Conservation (phyloP, 768 basidiomycete genomes). For the Tylopilus subfusipes region DNA sequence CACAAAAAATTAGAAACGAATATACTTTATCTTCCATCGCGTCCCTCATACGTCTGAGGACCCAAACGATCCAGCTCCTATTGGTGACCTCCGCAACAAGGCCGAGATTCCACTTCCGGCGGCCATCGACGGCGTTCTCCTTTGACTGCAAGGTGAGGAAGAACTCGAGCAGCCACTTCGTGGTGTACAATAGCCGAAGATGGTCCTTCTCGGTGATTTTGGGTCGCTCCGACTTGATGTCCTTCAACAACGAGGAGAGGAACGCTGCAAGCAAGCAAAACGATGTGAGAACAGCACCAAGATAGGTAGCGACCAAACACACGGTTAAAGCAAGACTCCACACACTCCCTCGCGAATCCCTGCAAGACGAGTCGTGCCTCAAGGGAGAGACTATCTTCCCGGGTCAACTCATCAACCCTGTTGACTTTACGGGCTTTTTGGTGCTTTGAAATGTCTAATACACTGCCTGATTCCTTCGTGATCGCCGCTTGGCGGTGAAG, state of each 20-base stretch:
- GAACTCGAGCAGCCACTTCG: slow-evolving; percentile 91
- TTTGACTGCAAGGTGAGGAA: slow-evolving; percentile 56
- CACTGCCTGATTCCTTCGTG: slow-evolving; percentile 57
- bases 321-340: slow-evolving; percentile 90
- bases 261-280: slow-evolving; percentile 57
- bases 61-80: slow-evolving; percentile 85
- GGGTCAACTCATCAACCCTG: slow-evolving; percentile 62
- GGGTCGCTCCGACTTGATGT: slow-evolving; percentile 87
- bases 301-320: slow-evolving; percentile 32
- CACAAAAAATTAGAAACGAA: slow-evolving; percentile 1
- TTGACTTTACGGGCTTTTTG: slow-evolving; percentile 56
- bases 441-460: slow-evolving; percentile 71
- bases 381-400: slow-evolving; percentile 62
- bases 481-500: slow-evolving; percentile 86
- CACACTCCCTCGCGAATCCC: slow-evolving; percentile 64
- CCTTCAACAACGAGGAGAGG: slow-evolving; percentile 78
- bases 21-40: slow-evolving; percentile 87
- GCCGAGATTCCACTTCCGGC: slow-evolving; percentile 58
- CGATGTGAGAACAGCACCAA: slow-evolving; percentile 16
- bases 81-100: slow-evolving; percentile 84
- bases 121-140: slow-evolving; percentile 30
- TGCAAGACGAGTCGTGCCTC: slow-evolving; percentile 67
- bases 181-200: slow-evolving; percentile 79
- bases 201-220: slow-evolving; percentile 96
- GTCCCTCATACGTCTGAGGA: slow-evolving; percentile 81